These are phyloP conservation scores for Carex cristatella DNA, from an alignment of 176 grass and related monocot species.

Conservation along the genomic window DNA sequence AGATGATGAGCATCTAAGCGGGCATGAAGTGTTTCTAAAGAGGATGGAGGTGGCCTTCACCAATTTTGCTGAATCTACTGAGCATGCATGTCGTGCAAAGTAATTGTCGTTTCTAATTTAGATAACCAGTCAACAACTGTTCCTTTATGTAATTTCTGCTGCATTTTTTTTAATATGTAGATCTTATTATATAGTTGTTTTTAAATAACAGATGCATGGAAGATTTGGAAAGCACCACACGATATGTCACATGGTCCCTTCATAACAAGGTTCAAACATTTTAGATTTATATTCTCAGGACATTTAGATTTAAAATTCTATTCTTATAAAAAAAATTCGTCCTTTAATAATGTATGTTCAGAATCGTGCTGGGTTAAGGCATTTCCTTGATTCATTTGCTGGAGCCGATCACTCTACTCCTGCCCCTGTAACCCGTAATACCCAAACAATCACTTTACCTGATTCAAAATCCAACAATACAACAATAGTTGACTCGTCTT, in stretches of 20 bases:
- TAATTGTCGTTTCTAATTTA: slow-evolving; percentile 29
- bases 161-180: slow-evolving; percentile 11
- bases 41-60: slow-evolving; percentile 62
- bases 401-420: slow-evolving; percentile 49
- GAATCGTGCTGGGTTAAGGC: slow-evolving; percentile 70
- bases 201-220: slow-evolving; percentile 68
- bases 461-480: slow-evolving; percentile 47
- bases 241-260: slow-evolving; percentile 97
- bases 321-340: slow-evolving; percentile 11
- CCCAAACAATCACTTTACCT: slow-evolving; percentile 39
- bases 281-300: background rate
- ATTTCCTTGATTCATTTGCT: slow-evolving; percentile 84
- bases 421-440: slow-evolving; percentile 33
- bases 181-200: slow-evolving; percentile 2
- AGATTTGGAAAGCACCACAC: slow-evolving; percentile 87
- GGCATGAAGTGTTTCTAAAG: slow-evolving; percentile 78
- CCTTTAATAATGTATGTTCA: slow-evolving; percentile 23
- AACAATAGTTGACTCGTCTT: slow-evolving; percentile 1
- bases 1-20: slow-evolving; percentile 67
- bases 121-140: background rate
- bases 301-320: slow-evolving; percentile 4
- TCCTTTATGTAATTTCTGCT: slow-evolving; percentile 6
- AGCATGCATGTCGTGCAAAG: slow-evolving; percentile 68
- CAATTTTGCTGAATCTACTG: slow-evolving; percentile 82
- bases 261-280: slow-evolving; percentile 70